Percentiles rank a stretch among this genome's conserved stretches.
Evolutionary conservation across 2,329 filamentous ascomycete species (phyloP).

Genomic region (Orbilia javanica): DNA sequence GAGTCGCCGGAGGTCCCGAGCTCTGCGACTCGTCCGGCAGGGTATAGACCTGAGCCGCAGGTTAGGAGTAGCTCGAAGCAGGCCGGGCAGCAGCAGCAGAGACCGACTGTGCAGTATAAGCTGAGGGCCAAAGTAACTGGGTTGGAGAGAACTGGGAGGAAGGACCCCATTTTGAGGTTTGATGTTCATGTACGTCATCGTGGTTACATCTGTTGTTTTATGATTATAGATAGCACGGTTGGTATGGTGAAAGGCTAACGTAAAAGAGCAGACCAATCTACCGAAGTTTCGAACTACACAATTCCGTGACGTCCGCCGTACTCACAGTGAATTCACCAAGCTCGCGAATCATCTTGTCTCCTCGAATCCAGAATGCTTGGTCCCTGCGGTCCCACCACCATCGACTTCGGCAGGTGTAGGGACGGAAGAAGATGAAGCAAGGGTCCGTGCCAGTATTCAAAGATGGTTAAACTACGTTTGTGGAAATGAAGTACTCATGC

Average conservation of each 20-base stretch:
- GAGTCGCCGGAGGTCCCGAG: constrained; percentile 42
- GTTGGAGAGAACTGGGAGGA: constrained; percentile 90
- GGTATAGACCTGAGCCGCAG: constrained; percentile 48
- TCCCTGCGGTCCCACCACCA: constrained; percentile 94
- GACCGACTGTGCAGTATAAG: constrained; percentile 78
- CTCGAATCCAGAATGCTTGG: constrained; percentile 94
- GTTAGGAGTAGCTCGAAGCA: constrained; percentile 60
- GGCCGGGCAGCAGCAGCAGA: constrained; percentile 65
- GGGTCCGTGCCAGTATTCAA: constrained; percentile 90
- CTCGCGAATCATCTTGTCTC: constrained; percentile 96
- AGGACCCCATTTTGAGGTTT: constrained; percentile 93
- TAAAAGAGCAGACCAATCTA: constrained; percentile 83
- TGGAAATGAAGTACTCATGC: constrained; percentile 89
- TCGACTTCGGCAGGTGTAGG: constrained; percentile 93
- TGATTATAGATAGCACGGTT: not conserved
- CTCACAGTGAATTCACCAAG: constrained; percentile 95
- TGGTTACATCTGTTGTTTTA: not conserved
- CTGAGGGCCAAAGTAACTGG: constrained; percentile 95
- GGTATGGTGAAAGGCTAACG: constrained; percentile 3
- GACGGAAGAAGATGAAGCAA: constrained; percentile 92
- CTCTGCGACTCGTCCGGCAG: constrained; percentile 7
- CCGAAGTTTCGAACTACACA: constrained; percentile 97
- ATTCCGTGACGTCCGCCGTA: constrained; percentile 94
- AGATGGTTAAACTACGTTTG: constrained; percentile 96
- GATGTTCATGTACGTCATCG: constrained; percentile 85